Evolutionary conservation across 495 filamentous ascomycete species (phyloP).

Genomic region (Hyaloscypha bicolor): DNA sequence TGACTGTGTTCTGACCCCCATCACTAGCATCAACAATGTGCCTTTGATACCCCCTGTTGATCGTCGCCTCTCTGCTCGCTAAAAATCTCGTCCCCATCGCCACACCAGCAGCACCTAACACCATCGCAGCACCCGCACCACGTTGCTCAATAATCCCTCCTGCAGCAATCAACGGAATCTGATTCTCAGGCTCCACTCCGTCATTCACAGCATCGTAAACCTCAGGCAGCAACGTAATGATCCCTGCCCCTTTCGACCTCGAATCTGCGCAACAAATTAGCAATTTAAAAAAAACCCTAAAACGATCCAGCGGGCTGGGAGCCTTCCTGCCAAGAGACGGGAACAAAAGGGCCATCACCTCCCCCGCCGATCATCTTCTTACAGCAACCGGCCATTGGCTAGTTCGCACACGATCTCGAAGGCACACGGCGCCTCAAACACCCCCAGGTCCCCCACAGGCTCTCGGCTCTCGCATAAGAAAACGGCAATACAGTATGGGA

Average conservation of each 20-base stretch:
- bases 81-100: constrained; percentile 68
- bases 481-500: too few relatives aligned
- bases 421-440: too few relatives aligned
- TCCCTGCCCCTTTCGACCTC: constrained; percentile 43
- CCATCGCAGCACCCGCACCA: constrained; percentile 56
- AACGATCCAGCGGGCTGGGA: too few relatives aligned
- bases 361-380: too few relatives aligned
- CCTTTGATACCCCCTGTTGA: constrained; percentile 55
- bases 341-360: too few relatives aligned
- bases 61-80: constrained; percentile 55
- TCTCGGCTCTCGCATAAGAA: too few relatives aligned
- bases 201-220: constrained; percentile 43
- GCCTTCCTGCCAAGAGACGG: too few relatives aligned
- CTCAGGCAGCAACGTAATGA: constrained; percentile 33
- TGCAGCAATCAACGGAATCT: constrained; percentile 58
- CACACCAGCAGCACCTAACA: constrained; percentile 60
- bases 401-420: too few relatives aligned
- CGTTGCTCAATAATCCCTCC: constrained; percentile 65
- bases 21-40: constrained; percentile 59
- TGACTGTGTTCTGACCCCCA: constrained; percentile 62
- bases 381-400: too few relatives aligned
- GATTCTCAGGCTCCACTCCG: constrained; percentile 32
- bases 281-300: too few relatives aligned
- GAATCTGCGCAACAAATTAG: background rate
- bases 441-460: too few relatives aligned